Evolutionary conservation across 768 basidiomycete species (phyloP).

Genomic region (Lentinula aciculospora): DNA sequence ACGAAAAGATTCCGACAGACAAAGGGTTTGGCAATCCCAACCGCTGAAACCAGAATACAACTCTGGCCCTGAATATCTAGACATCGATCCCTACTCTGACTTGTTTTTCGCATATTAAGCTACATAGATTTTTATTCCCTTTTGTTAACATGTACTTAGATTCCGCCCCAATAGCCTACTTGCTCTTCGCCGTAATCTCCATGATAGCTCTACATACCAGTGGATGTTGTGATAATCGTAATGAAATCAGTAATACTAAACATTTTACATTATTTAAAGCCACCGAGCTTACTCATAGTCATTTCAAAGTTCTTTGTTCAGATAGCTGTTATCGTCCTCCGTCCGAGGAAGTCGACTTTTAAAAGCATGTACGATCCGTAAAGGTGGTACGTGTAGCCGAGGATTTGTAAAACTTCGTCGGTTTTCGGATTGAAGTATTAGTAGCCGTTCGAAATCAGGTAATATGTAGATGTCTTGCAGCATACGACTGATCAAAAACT

Average conservation of each 20-base stretch:
- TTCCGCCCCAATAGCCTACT: not conserved
- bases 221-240: not conserved
- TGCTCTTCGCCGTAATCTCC: not conserved
- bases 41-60: conserved; percentile 26
- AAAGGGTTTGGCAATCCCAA: conserved; percentile 49
- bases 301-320: not conserved
- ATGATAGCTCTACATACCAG: not conserved
- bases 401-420: not conserved
- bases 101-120: conserved; percentile 7
- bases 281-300: not conserved
- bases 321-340: not conserved
- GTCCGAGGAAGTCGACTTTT: conserved; percentile 1
- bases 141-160: not conserved
- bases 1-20: conserved; percentile 34
- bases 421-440: conserved; percentile 1
- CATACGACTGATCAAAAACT: too few relatives aligned
- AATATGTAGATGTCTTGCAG: not conserved
- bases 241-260: not conserved
- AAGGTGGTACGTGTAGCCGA: not conserved
- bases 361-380: conserved; percentile 2
- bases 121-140: not conserved
- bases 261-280: not conserved
- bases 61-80: not conserved
- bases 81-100: conserved; percentile 9
- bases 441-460: not conserved